phyloP scores from a whole-genome alignment of 2,329 filamentous ascomycete genomes.

The Ophiostoma sp. region DNA sequence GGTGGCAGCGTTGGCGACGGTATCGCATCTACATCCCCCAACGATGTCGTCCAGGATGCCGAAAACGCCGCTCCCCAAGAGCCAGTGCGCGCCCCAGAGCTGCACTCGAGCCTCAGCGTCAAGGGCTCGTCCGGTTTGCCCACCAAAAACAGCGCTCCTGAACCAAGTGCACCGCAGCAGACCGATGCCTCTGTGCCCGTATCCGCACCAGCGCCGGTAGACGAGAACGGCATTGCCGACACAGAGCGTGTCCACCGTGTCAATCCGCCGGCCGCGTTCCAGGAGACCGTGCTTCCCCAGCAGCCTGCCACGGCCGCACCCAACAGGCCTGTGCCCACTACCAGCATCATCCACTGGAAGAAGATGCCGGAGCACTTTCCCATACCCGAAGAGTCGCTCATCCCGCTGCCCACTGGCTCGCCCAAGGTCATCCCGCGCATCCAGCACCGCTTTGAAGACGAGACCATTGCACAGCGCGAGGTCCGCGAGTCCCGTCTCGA shows the following conservation, averaged over 20 bases:
- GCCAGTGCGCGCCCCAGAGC: constrained; percentile 29
- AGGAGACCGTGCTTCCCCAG: constrained; percentile 13
- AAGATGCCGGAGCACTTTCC: constrained; percentile 74
- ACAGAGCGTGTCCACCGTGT: constrained; percentile 25
- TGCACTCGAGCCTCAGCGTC: constrained; percentile 30
- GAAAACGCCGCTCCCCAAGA: not conserved
- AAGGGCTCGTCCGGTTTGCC: constrained; percentile 31
- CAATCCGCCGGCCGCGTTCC: constrained; percentile 1
- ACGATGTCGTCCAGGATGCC: constrained; percentile 11
- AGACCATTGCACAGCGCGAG: constrained; percentile 54
- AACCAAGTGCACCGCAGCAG: not conserved
- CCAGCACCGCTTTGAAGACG: constrained; percentile 64
- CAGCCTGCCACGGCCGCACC: not conserved
- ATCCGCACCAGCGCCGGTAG: not conserved
- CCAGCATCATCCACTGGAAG: constrained; percentile 59
- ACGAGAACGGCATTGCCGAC: not conserved
- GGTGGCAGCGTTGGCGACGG: not conserved
- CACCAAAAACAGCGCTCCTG: constrained; percentile 23
- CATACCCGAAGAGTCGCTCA: constrained; percentile 62
- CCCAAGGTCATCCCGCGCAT: constrained; percentile 68
- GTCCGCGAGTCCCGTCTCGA: constrained; percentile 60
- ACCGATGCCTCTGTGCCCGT: not conserved
- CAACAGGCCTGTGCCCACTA: constrained; percentile 20
- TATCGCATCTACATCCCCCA: constrained; percentile 13
- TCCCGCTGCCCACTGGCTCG: constrained; percentile 66